phyloP scores from a whole-genome alignment of 306 rosid genomes.

The Macrotyloma uniflorum region DNA sequence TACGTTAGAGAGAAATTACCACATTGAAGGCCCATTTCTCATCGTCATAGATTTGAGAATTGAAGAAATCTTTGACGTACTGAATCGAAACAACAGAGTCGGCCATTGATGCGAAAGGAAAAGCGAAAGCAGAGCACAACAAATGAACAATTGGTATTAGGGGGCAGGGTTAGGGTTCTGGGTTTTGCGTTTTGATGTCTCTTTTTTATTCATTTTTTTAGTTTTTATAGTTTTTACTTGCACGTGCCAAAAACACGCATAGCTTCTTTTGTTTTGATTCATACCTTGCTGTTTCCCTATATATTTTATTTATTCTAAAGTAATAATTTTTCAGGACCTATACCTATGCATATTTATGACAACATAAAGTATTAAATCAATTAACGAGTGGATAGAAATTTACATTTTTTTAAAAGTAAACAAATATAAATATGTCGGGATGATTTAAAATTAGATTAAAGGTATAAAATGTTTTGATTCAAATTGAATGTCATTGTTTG shows the following conservation, averaged over 20 bases:
- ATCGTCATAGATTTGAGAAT: slow-evolving; percentile 71
- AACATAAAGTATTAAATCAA: no score
- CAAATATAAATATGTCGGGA: no score
- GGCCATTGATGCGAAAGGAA: slow-evolving; percentile 57
- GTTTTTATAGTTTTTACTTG: no score
- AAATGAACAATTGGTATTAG: background rate
- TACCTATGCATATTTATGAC: no score
- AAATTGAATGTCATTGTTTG: no score
- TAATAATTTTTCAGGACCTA: no score
- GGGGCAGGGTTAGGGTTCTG: slow-evolving; percentile 49
- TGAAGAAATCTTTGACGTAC: slow-evolving; percentile 56
- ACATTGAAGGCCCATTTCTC: slow-evolving; percentile 81
- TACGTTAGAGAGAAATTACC: slow-evolving; percentile 46
- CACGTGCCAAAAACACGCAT: slow-evolving; percentile 13
- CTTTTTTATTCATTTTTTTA: slow-evolving; percentile 7
- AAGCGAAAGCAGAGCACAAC: background rate
- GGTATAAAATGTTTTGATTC: no score
- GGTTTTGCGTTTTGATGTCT: slow-evolving; percentile 36
- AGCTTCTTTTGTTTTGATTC: background rate
- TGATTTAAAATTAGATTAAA: no score
- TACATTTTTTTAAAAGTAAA: no score
- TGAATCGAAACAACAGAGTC: slow-evolving; percentile 57
- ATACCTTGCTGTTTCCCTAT: no score
- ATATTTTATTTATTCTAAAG: no score
- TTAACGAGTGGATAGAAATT: no score